Percentiles rank a stretch among this genome's conserved stretches.
Evolutionary conservation across 345 rosid species (phyloP).

Genomic region (Toxicodendron radicans): DNA sequence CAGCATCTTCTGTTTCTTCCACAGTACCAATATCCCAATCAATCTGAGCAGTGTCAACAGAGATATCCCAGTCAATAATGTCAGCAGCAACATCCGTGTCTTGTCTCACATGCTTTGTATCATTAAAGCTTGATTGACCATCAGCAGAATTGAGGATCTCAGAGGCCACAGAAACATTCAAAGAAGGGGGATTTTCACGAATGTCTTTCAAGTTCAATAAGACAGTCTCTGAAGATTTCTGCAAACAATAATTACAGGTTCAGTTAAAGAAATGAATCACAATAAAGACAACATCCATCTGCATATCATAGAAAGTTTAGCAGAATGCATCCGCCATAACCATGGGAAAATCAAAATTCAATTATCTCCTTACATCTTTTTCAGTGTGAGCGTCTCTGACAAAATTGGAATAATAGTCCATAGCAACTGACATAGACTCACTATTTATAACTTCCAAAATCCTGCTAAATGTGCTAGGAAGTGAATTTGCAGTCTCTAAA

Average conservation of each 20-base stretch:
- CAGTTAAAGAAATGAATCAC: slow-evolving; percentile 15
- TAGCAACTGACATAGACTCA: slow-evolving; percentile 64
- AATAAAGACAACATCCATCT: background rate
- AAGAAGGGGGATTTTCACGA: slow-evolving; percentile 74
- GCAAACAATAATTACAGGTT: slow-evolving; percentile 37
- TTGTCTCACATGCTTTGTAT: slow-evolving; percentile 35
- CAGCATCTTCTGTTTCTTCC: slow-evolving; percentile 73
- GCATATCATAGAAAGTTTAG: slow-evolving; percentile 4
- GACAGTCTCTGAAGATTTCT: slow-evolving; percentile 54
- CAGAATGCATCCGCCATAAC: background rate
- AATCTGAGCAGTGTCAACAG: slow-evolving; percentile 74
- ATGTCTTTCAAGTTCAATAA: slow-evolving; percentile 62
- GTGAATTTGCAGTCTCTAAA: slow-evolving; percentile 83
- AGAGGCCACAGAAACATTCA: slow-evolving; percentile 57
- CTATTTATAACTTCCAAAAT: slow-evolving; percentile 76
- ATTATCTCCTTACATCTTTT: slow-evolving; percentile 65
- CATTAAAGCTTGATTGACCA: slow-evolving; percentile 39
- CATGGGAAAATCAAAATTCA: slow-evolving; percentile 6
- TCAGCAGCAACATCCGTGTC: slow-evolving; percentile 49
- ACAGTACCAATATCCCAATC: slow-evolving; percentile 91
- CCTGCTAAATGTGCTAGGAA: slow-evolving; percentile 71
- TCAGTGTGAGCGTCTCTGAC: slow-evolving; percentile 83
- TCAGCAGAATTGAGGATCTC: slow-evolving; percentile 49
- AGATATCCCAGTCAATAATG: slow-evolving; percentile 87
- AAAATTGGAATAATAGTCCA: slow-evolving; percentile 79